phyloP scores from a whole-genome alignment of 768 basidiomycete species.

The Pulveroboletus sp. region DNA sequence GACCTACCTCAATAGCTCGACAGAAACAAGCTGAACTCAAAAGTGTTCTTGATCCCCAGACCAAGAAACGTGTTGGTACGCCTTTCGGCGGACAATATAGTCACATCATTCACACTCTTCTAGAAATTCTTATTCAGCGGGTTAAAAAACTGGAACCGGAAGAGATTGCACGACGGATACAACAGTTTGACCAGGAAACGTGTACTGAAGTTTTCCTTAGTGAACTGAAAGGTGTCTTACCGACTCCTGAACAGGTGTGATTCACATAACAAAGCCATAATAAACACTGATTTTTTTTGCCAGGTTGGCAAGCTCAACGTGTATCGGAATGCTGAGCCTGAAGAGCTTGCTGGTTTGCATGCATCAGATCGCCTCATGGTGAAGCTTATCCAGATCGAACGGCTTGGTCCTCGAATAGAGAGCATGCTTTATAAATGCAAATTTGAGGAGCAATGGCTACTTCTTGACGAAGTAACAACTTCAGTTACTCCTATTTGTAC shows the following conservation, averaged over 20 bases:
- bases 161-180: conserved; percentile 79
- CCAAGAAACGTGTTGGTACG: conserved; percentile 92
- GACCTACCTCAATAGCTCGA: conserved; percentile 48
- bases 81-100: conserved; percentile 7
- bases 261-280: neutral
- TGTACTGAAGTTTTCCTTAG: conserved; percentile 88
- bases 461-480: conserved; percentile 70
- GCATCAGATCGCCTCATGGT: conserved; percentile 97
- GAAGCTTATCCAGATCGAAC: conserved; percentile 91
- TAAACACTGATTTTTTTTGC: neutral
- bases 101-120: neutral
- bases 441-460: conserved; percentile 81
- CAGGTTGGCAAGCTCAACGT: conserved; percentile 88
- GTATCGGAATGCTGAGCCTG: conserved; percentile 81
- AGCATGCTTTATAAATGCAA: conserved; percentile 93
- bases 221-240: conserved; percentile 84
- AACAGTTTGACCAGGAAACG: conserved; percentile 82
- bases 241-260: conserved; percentile 84
- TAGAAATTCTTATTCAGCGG: conserved; percentile 92
- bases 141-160: conserved; percentile 82
- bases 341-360: conserved; percentile 86
- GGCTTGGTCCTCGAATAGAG: conserved; percentile 82
- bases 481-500: neutral
- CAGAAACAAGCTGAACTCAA: conserved; percentile 87
- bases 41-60: conserved; percentile 87